These are phyloP conservation scores for Penicillium turbatum DNA, from an alignment of 495 filamentous ascomycete species.

Conservation along the genomic window DNA sequence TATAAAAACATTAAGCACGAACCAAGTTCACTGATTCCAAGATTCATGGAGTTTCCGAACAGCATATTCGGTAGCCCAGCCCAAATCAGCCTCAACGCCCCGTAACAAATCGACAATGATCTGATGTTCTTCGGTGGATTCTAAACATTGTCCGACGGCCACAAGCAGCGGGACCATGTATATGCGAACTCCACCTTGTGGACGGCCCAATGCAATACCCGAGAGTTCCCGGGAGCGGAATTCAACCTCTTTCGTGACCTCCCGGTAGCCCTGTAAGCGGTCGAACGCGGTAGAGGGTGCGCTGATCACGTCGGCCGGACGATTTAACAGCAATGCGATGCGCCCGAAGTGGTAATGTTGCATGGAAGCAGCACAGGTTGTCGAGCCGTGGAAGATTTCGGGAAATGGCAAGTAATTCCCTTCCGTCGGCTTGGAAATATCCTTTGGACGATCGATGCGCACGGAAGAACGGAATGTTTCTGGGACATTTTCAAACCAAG, in stretches of 20 bases:
- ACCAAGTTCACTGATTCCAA: slow-evolving; percentile 25
- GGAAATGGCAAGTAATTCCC: slow-evolving; percentile 33
- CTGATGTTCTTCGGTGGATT: slow-evolving; percentile 31
- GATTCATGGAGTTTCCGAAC: slow-evolving; percentile 30
- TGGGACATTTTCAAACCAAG: slow-evolving; percentile 41
- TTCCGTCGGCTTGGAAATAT: slow-evolving; percentile 24
- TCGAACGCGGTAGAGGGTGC: slow-evolving; percentile 39
- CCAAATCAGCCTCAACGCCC: slow-evolving; percentile 38
- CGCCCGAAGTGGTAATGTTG: slow-evolving; percentile 44
- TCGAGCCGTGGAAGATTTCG: slow-evolving; percentile 33
- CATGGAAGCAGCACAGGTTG: slow-evolving; percentile 37
- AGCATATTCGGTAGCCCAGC: slow-evolving; percentile 35
- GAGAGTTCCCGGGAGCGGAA: slow-evolving; percentile 37
- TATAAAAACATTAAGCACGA: not conserved
- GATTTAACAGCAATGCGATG: slow-evolving; percentile 36
- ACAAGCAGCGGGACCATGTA: slow-evolving; percentile 38
- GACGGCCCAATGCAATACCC: slow-evolving; percentile 38
- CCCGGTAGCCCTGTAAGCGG: slow-evolving; percentile 38
- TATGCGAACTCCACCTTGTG: slow-evolving; percentile 32
- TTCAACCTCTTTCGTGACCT: slow-evolving; percentile 44
- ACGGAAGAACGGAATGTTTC: slow-evolving; percentile 42
- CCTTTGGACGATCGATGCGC: slow-evolving; percentile 34
- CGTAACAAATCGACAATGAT: slow-evolving; percentile 36
- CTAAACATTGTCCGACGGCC: slow-evolving; percentile 39
- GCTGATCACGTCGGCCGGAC: slow-evolving; percentile 32